These are phyloP conservation scores for Pterocarpus macrocarpus DNA, from an alignment of 306 rosid species.

Conservation along the genomic window DNA sequence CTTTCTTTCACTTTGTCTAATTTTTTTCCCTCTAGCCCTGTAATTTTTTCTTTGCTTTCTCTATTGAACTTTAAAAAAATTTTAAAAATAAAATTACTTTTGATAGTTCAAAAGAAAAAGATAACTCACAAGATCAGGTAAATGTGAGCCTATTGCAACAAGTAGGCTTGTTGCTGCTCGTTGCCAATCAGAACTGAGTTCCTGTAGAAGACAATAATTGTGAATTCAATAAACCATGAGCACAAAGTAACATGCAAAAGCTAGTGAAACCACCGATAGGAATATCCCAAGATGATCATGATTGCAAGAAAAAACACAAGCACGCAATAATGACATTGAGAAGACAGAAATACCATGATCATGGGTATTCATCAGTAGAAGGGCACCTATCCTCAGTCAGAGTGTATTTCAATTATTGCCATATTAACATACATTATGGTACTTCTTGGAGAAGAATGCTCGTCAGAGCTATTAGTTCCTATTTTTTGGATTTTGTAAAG, in stretches of 20 bases:
- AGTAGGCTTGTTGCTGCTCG: constrained; percentile 89
- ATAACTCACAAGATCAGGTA: constrained; percentile 89
- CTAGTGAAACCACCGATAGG: constrained; percentile 13
- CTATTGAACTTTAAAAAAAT: not conserved
- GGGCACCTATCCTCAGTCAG: constrained; percentile 7
- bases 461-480: not conserved
- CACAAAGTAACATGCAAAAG: constrained; percentile 20
- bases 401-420: not conserved
- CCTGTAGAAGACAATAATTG: constrained; percentile 63
- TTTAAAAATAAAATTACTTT: not conserved
- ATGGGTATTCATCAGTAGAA: not conserved
- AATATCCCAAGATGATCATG: constrained; percentile 33
- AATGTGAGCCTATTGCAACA: constrained; percentile 90
- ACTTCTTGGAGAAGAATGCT: not conserved
- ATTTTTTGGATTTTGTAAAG: too few species aligned
- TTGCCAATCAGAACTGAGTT: constrained; percentile 90
- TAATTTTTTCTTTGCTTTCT: constrained; percentile 34
- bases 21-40: constrained; percentile 37
- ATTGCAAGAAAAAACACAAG: constrained; percentile 18
- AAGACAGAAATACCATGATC: constrained; percentile 27
- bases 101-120: constrained; percentile 29
- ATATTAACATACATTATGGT: constrained; percentile 14
- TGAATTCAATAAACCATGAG: constrained; percentile 31
- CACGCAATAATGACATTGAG: constrained; percentile 10
- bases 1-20: constrained; percentile 32